These are phyloP conservation scores for Candida schatavii DNA, from an alignment of 805 yeast species.

Conservation along the genomic window DNA sequence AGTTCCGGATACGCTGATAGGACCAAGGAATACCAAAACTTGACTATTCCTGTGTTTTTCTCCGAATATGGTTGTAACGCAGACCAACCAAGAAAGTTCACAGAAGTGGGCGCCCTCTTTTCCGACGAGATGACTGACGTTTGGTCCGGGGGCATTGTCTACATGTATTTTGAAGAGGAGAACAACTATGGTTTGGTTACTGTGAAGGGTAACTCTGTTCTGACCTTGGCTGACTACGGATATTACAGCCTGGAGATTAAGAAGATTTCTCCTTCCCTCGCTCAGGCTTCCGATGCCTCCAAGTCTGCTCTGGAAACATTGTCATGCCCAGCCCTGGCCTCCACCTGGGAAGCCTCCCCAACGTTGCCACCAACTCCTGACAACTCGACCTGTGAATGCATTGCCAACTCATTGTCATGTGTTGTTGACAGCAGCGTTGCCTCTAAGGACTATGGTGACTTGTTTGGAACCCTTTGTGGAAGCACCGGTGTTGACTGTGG, in stretches of 20 bases:
- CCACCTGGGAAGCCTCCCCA: conserved; percentile 66
- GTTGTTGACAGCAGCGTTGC: conserved; percentile 56
- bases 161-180: conserved; percentile 85
- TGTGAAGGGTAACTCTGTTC: conserved; percentile 46
- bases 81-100: conserved; percentile 69
- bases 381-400: conserved; percentile 60
- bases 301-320: conserved; percentile 32
- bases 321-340: conserved; percentile 57
- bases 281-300: conserved; percentile 37
- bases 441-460: conserved; percentile 53
- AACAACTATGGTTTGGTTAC: conserved; percentile 80
- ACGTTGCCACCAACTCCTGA: conserved; percentile 79
- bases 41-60: conserved; percentile 79
- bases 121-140: conserved; percentile 75
- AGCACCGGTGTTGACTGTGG: conserved; percentile 48
- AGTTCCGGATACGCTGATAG: conserved; percentile 67
- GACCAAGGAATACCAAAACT: conserved; percentile 68
- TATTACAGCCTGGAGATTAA: conserved; percentile 34
- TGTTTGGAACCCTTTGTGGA: conserved; percentile 60
- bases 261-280: conserved; percentile 35
- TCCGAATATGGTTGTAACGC: conserved; percentile 88
- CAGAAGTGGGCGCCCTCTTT: conserved; percentile 69
- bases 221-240: conserved; percentile 59
- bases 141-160: conserved; percentile 93
- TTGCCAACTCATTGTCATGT: conserved; percentile 54